Base-by-base conservation (phyloP, 495 filamentous ascomycete species). In the Mytilinidion resinicola region DNA sequence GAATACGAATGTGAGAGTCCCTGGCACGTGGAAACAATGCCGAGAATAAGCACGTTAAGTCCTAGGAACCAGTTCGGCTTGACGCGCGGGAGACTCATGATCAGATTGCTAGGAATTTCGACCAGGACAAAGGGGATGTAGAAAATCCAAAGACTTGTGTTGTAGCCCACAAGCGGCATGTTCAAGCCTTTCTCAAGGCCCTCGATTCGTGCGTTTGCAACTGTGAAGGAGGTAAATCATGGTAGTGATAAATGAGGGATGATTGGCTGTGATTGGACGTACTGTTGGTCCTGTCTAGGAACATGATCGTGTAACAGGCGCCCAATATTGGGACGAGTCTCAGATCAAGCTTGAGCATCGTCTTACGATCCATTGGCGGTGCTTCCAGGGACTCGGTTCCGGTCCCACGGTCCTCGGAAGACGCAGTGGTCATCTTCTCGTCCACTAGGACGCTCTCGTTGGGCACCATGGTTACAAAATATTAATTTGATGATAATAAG, bases 131-230 rank as follows among this genome's bases (percentile, higher is more conserved):
- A 65, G 5, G 58, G 58, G 33, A 65, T 59, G 39, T 55, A 65
- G 63, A 65, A 62, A 41, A 65, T 65, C 58, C 58, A 65, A 37
- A 65, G 4, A 15, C 51, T 56, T 5, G 55, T 65, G 38, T 43
- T 51, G 51, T 55, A 65, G n/a, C 59, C 58, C 50, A 62, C 60
- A 6, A 36, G 1, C 0, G 58, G 58, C 54, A 65, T 62, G 14
- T 62, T 51, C 41, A 65, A 54, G 9, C 51, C 54, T 17, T 51
- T 50, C 51, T 61, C 59, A 3, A 65, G 59, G 17, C 63, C 63
- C 33, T 65, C 63, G 34, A 65, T 65, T 34, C 63, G 51, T 4
- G 63, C 63, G 49, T 65, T 65, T 48, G 63, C 63, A 52, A 65
- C 63, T 64, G 41, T 17, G 37, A 9, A 33, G 44, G 3, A 2